Percentiles rank a stretch among this genome's conserved stretches.
Evolutionary conservation across 306 rosid species (phyloP).

Genomic region (Comarum palustre): DNA sequence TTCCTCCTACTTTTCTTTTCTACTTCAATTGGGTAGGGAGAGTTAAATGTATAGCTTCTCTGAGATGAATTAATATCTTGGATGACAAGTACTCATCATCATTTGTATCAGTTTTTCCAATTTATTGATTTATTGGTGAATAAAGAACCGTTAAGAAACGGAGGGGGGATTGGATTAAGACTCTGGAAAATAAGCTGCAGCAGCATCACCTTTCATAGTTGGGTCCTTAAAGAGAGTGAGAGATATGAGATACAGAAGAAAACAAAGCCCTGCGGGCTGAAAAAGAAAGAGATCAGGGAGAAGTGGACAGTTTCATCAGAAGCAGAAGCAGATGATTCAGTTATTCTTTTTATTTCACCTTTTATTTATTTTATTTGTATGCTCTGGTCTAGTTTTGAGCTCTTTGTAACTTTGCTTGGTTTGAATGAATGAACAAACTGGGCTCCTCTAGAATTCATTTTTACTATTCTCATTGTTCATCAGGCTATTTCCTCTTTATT

Average conservation of each 20-base stretch:
- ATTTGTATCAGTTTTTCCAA: conserved; percentile 21
- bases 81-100: conserved; percentile 6
- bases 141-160: conserved; percentile 29
- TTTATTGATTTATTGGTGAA: conserved; percentile 40
- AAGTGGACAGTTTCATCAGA: conserved; percentile 18
- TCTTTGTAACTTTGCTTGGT: conserved; percentile 20
- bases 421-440: conserved; percentile 18
- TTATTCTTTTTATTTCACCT: background rate
- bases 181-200: conserved; percentile 20
- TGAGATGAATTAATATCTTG: conserved; percentile 19
- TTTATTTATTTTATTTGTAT: conserved; percentile 8
- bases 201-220: background rate
- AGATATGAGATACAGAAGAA: conserved; percentile 3
- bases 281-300: conserved; percentile 13
- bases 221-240: conserved; percentile 1
- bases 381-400: conserved; percentile 9
- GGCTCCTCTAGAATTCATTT: conserved; percentile 12
- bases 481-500: background rate
- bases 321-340: conserved; percentile 21
- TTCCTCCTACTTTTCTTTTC: background rate
- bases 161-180: conserved; percentile 26
- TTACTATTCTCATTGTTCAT: background rate
- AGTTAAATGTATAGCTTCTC: conserved; percentile 16
- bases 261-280: conserved; percentile 7
- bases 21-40: conserved; percentile 7